Percentiles rank a stretch among this genome's conserved stretches.
Evolutionary conservation across 2,329 filamentous ascomycete genomes (phyloP).

Genomic region (Aspergillus sp.): DNA sequence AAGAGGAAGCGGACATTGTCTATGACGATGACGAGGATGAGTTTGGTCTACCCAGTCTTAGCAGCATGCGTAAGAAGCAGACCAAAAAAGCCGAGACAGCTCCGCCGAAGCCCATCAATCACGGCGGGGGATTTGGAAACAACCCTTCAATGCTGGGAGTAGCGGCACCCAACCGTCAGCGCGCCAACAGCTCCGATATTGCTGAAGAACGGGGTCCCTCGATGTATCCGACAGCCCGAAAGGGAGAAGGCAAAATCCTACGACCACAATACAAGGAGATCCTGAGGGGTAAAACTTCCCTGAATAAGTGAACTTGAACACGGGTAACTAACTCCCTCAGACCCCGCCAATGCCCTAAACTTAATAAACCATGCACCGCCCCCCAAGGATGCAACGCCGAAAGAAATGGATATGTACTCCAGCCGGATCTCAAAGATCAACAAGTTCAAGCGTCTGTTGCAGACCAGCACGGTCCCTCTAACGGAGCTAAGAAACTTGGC

Average conservation of each 20-base stretch:
- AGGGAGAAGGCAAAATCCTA: constrained; percentile 89
- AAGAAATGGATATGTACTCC: constrained; percentile 81
- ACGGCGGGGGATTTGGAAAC: constrained; percentile 30
- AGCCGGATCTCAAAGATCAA: constrained; percentile 91
- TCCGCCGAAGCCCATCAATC: constrained; percentile 43
- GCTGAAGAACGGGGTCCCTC: constrained; percentile 82
- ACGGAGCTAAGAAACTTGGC: constrained; percentile 79
- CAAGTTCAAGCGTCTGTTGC: constrained; percentile 95
- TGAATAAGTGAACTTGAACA: too few species aligned
- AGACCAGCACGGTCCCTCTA: constrained; percentile 84
- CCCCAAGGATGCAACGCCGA: constrained; percentile 69
- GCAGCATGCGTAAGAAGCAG: constrained; percentile 78
- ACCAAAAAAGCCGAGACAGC: constrained; percentile 40
- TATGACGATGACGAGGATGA: constrained; percentile 92
- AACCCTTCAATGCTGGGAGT: constrained; percentile 27
- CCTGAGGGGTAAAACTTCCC: constrained; percentile 56
- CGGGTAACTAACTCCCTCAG: constrained; percentile 20
- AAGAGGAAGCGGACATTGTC: constrained; percentile 67
- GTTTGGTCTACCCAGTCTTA: constrained; percentile 88
- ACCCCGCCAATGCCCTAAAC: constrained; percentile 90
- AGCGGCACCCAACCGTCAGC: constrained; percentile 50
- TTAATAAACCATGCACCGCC: constrained; percentile 83
- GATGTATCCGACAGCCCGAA: constrained; percentile 83
- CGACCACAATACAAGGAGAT: constrained; percentile 98
- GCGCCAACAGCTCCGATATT: constrained; percentile 88